Percentiles rank a stretch among this genome's conserved stretches.
These are phyloP conservation scores for Rhizopogon vesiculosus DNA, from an alignment of 768 basidiomycete genomes.

Conservation along the genomic window DNA sequence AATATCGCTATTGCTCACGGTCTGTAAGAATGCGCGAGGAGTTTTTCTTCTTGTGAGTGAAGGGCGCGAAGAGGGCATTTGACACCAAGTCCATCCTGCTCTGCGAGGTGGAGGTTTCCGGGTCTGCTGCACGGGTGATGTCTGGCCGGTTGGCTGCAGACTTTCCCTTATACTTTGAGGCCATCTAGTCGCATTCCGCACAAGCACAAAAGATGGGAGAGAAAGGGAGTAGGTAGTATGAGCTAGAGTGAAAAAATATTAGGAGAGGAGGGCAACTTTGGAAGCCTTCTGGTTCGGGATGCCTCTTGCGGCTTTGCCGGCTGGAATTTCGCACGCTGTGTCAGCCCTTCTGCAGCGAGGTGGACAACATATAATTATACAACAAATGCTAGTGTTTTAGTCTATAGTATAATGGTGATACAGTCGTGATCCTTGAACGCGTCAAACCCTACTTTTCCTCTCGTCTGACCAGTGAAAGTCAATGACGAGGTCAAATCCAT, in stretches of 20 bases:
- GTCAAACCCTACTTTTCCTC: background rate
- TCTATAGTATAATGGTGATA: background rate
- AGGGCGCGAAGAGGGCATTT: conserved; percentile 68
- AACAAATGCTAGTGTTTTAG: background rate
- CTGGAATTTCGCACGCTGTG: background rate
- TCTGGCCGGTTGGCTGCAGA: conserved; percentile 26
- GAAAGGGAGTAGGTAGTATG: background rate
- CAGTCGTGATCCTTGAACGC: background rate
- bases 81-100: conserved; percentile 60
- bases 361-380: background rate
- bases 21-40: conserved; percentile 72
- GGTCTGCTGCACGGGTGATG: conserved; percentile 36
- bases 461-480: conserved; percentile 64
- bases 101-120: conserved; percentile 29
- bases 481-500: conserved; percentile 67
- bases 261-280: background rate
- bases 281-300: background rate
- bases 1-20: conserved; percentile 39
- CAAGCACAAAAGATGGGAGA: background rate
- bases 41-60: conserved; percentile 52
- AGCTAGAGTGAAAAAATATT: background rate
- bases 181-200: conserved; percentile 17
- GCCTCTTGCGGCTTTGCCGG: background rate
- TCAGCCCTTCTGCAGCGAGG: background rate
- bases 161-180: conserved; percentile 10